phyloP scores from a whole-genome alignment of 116 monocot genomes.

The Zostera marina region DNA sequence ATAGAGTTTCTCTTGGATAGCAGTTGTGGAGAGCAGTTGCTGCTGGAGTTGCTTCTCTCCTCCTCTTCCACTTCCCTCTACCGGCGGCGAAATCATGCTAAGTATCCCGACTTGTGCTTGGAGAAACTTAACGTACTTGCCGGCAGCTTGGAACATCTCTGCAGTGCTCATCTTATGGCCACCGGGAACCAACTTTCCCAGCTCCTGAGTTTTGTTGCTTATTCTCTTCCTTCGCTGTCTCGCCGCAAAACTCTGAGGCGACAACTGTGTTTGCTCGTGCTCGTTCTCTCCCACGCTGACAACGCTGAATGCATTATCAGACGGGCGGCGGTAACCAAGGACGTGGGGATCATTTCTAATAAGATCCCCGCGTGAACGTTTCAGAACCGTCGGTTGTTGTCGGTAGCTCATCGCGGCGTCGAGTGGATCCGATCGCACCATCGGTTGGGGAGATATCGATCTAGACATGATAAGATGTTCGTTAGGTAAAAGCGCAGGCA shows the following conservation, averaged over 20 bases:
- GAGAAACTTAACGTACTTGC: constrained; percentile 48
- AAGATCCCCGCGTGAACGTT: neutral
- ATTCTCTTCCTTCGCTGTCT: constrained; percentile 64
- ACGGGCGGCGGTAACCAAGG: neutral
- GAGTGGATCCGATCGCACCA: neutral
- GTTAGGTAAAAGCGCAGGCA: too few relatives aligned
- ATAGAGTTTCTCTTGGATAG: constrained; percentile 11
- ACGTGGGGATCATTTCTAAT: neutral
- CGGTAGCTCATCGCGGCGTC: neutral
- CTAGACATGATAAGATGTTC: too few relatives aligned
- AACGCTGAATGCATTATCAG: too few relatives aligned
- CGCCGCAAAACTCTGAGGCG: constrained; percentile 44
- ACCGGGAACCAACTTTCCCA: constrained; percentile 46
- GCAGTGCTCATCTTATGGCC: constrained; percentile 67
- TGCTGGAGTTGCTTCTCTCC: neutral
- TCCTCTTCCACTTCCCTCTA: neutral
- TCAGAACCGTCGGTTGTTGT: neutral
- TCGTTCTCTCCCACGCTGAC: too few relatives aligned
- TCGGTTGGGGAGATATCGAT: neutral
- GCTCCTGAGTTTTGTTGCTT: constrained; percentile 54
- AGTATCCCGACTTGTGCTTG: constrained; percentile 54
- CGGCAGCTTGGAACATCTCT: constrained; percentile 56
- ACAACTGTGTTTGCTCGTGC: too few relatives aligned
- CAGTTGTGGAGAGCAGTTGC: constrained; percentile 5
- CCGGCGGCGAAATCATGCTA: neutral